Evolutionary conservation across 768 basidiomycete genomes (phyloP), one percentile per base, ranked within the genome.

Genomic region (Boletus sp.): DNA sequence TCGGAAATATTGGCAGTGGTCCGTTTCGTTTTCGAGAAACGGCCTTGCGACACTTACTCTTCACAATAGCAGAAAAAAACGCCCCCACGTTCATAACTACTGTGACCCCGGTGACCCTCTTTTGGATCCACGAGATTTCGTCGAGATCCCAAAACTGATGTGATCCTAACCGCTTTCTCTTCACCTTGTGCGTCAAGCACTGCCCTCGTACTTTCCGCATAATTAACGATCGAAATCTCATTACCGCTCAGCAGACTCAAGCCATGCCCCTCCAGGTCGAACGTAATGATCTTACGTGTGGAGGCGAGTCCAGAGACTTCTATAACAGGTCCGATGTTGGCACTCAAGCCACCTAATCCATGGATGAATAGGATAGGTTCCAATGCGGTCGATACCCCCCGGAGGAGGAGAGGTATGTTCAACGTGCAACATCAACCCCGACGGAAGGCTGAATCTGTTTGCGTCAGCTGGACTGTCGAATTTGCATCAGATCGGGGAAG

Each of bases 1-100:
- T 77, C 78, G 4, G 88, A 92, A 62, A 76, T 91, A 2, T 68
- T 83, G 59, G 74, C 74, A 9, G 58, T 86, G 75, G 89, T 86
- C 55, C 1, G 64, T 55, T 47, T 46, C 15, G 11, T 53, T 52
- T 36, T 18, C 14, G 7, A 15, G 11, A 50, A 17, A 4, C 2
- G 10, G 30, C 10, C 12, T 14, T 36, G 47, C 4, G n/a, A 30
- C 6, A 29, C 56, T 70, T 2, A 68, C 33, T 28, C 47, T 56
- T 51, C 1, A 9, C 37, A 35, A 52, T 35, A 71, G 69, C 69
- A 67, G n/a, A 58, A 63, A 18, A 66, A 64, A 41, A 71, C 50
- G 15, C 20, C 44, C 3, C 11, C 32, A 15, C 54, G 54, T 12
- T 49, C 55, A 20, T 47, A 35, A 50, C 18, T n/a, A 6, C 24